Evolutionary conservation across 495 filamentous ascomycete genomes (phyloP).

Genomic region (Astrocystis sublimbata): DNA sequence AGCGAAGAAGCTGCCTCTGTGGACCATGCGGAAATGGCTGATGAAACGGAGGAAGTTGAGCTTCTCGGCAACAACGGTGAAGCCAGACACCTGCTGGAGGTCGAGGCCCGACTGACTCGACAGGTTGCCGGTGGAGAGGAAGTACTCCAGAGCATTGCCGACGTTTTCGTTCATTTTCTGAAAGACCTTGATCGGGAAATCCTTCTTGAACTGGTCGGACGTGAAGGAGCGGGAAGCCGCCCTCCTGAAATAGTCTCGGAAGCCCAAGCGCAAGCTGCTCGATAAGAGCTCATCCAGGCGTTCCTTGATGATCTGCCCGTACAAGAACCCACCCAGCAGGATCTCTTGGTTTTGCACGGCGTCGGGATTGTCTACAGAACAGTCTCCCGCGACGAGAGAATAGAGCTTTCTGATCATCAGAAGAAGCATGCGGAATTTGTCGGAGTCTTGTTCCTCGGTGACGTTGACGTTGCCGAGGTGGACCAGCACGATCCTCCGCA

Average conservation of each 20-base stretch:
- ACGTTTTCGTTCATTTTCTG: conserved; percentile 82
- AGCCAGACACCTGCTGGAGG: conserved; percentile 90
- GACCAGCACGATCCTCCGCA: conserved; percentile 84
- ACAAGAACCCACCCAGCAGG: conserved; percentile 87
- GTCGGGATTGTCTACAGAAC: conserved; percentile 91
- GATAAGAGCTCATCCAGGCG: conserved; percentile 84
- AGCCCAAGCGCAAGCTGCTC: conserved; percentile 56
- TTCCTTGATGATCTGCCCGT: conserved; percentile 94
- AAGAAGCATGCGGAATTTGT: conserved; percentile 92
- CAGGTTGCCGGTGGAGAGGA: conserved; percentile 93
- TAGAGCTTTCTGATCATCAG: conserved; percentile 98
- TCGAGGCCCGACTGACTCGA: conserved; percentile 88
- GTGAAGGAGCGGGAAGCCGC: conserved; percentile 65
- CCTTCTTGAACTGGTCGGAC: conserved; percentile 68
- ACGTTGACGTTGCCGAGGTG: conserved; percentile 84
- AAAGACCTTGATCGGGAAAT: conserved; percentile 77
- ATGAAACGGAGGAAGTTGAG: conserved; percentile 99
- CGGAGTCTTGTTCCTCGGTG: conserved; percentile 74
- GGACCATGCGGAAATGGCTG: conserved; percentile 98
- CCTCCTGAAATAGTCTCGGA: conserved; percentile 70
- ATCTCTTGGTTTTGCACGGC: conserved; percentile 93
- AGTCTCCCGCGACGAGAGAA: conserved; percentile 86
- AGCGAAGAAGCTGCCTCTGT: conserved; percentile 97
- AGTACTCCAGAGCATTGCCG: conserved; percentile 85
- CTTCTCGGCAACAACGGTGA: conserved; percentile 96